Conservation (phyloP, 306 rosid genomes). For the Citrullus colocynthis region DNA sequence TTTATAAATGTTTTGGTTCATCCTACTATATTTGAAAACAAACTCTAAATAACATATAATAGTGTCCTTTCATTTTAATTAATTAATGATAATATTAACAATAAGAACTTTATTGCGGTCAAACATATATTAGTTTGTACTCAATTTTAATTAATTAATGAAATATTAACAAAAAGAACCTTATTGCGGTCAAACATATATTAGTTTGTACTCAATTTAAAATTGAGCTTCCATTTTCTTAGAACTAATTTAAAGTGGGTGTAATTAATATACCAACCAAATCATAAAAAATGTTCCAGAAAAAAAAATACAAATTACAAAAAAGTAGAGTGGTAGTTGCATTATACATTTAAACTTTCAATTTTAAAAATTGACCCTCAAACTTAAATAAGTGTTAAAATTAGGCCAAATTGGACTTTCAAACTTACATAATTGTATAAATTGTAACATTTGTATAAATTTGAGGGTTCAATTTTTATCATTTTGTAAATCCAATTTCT, state of each 20-base stretch:
- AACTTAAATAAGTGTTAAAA: no score
- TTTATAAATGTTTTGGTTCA: no score
- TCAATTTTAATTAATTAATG: background rate
- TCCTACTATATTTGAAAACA: background rate
- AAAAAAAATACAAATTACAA: background rate
- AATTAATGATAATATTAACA: background rate
- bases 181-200: background rate
- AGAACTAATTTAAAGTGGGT: background rate
- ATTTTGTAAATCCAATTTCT: no score
- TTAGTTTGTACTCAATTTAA: background rate
- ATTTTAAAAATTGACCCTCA: no score
- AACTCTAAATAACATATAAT: background rate
- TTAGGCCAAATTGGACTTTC: no score
- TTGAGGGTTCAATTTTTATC: no score
- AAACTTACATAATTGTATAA: no score
- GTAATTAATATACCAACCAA: background rate
- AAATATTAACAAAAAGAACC: background rate
- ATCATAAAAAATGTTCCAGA: background rate
- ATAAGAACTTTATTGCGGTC: background rate
- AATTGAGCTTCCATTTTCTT: background rate
- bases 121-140: background rate
- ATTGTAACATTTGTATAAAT: no score
- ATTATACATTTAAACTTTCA: no score
- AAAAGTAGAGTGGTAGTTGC: no score
- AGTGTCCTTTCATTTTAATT: background rate